Base-by-base conservation (phyloP, 2,329 filamentous ascomycete species). In the Fusarium algeriense region DNA sequence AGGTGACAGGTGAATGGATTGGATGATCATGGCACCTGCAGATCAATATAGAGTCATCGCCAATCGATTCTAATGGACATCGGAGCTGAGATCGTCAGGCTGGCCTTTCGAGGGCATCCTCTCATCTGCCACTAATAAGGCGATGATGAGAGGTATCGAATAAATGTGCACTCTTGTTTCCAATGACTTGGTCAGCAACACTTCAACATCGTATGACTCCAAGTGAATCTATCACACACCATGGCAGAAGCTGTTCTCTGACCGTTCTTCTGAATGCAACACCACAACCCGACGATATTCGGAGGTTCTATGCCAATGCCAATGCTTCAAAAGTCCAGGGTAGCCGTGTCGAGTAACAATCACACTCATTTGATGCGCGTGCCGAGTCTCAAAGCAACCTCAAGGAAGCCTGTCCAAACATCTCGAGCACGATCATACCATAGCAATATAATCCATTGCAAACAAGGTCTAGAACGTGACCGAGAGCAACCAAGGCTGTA, bases 41-140 rank as follows among this genome's bases (percentile, higher is more conserved):
- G 57, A 70, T 67, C 67, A 70, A 41, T 49, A 30, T 53, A 49
- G n/a, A 41, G 44, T 46, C 53, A 46, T 70, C 67, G 68, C 49
- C 53, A 67, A 70, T 70, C 68, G 67, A 53, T 50, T 43, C 28
- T 70, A 46, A 32, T 70, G 34, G n/a, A 45, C 32, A 28, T 26
- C 32, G 12, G 30, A 17, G n/a, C n/a, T 40, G 26, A 17, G n/a
- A 40, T 49, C 19, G 23, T 32, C 34, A n/a, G 34, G 26, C n/a
- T 52, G 34, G 19, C 23, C 23, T 26, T 34, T 38, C 49, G 12
- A 28, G 35, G 23, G 49, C 34, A 14, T 19, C 19, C n/a, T 38
- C 34, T 50, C 19, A n/a, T 50, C 19, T 19, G 48, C 15, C 17
- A 30, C 3, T 7, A 30, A 8, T 8, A 30, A 8, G 10, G 7